Base-by-base conservation (phyloP, 768 basidiomycete species). In the Gymnopilus dilepis region DNA sequence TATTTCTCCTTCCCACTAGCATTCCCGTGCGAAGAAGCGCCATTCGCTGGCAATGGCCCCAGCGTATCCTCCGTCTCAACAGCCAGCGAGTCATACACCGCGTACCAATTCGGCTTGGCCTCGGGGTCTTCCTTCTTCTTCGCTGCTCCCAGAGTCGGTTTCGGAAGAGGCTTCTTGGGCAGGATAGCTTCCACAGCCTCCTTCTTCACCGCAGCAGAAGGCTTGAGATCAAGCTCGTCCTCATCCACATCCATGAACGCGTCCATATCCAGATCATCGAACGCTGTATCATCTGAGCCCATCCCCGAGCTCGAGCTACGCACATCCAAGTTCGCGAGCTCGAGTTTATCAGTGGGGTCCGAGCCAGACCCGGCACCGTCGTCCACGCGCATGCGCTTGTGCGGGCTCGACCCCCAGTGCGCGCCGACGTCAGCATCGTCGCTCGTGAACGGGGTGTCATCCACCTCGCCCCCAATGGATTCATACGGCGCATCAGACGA, bases 51-150 rank as follows among this genome's bases (percentile, higher is more conserved):
- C 31, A 82, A 72, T 24, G 77, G 79, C 13, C 88, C 90, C 26
- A 91, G 74, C 1, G 81, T 77, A 21, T 92, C 91, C 26, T 86
- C 81, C 4, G 83, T 73, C 12, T 83, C 78, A 24, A 92, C 87
- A 1, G 80, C 78, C 3, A 92, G 81, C 4, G 90, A 85, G 64
- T 93, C 88, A 62, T 92, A 91, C 4, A 92, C 81, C 11, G 89
- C 85, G 13, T 92, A 78, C 92, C 92, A 94, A 0, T 86, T 77
- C 0, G 88, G 86, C 30, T 80, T 76, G 0, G 72, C 67, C 31
- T 84, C 78, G 4, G 78, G 68, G 42, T 84, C 84, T 66, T 82
- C 78, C 63, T 82, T 84, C 60, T 76, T 76, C 34, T 63, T 48
- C 4, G 65, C 2, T 12, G 52, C 28, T 0, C 45, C 22, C 21